A percentile compares a stretch with the other conserved stretches of the same genome.
These are phyloP conservation scores for Penicillium pancosmium DNA, from an alignment of 495 filamentous ascomycete genomes.

Conservation along the genomic window DNA sequence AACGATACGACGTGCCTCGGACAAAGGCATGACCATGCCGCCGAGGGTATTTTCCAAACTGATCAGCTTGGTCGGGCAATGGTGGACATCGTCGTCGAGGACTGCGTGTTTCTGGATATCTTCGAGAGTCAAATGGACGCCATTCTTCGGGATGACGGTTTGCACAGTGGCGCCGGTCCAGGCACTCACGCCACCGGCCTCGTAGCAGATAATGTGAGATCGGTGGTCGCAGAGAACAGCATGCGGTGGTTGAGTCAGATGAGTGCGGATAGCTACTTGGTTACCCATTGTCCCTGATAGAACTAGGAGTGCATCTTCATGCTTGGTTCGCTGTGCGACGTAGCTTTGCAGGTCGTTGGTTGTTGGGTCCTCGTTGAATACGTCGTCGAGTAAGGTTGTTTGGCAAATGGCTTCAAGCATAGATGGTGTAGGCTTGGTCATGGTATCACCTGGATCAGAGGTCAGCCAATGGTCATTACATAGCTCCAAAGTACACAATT, in stretches of 20 bases:
- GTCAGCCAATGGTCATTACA: neutral
- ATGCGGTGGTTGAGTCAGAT: constrained; percentile 53
- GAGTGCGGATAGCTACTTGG: constrained; percentile 52
- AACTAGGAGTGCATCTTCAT: constrained; percentile 72
- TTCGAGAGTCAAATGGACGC: constrained; percentile 71
- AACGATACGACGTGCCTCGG: constrained; percentile 66
- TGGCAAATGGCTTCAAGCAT: constrained; percentile 72
- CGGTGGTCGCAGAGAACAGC: constrained; percentile 50
- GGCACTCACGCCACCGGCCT: constrained; percentile 53
- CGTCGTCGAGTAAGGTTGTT: constrained; percentile 74
- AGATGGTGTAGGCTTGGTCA: constrained; percentile 79
- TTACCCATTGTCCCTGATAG: constrained; percentile 87
- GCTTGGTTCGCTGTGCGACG: constrained; percentile 68
- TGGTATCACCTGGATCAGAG: constrained; percentile 61
- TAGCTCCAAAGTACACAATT: neutral
- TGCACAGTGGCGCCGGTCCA: constrained; percentile 49
- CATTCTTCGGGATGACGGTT: constrained; percentile 56
- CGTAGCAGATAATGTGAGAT: constrained; percentile 51
- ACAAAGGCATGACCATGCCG: constrained; percentile 76
- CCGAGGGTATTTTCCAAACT: constrained; percentile 83
- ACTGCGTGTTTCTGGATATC: constrained; percentile 63
- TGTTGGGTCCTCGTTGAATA: constrained; percentile 79
- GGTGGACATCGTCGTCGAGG: constrained; percentile 44
- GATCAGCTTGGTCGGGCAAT: constrained; percentile 75
- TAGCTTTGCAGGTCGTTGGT: constrained; percentile 73